Conservation (phyloP, 2,329 filamentous ascomycete genomes). For the Phyllosticta citriasiana region DNA sequence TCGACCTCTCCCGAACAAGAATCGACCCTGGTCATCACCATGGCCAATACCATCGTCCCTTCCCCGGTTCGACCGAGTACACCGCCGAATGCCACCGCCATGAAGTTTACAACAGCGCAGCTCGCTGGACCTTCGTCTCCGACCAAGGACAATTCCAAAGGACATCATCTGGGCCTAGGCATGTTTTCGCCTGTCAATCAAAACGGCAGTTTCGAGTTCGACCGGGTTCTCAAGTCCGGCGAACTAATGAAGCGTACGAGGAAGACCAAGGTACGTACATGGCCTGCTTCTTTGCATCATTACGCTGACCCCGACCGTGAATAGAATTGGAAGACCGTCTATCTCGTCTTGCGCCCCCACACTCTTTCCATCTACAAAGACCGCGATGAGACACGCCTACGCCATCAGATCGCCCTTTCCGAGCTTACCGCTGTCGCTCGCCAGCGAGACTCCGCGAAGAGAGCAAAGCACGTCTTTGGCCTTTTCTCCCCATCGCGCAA, state of each 20-base stretch:
- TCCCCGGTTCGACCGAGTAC: conserved; percentile 17
- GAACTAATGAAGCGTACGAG: conserved; percentile 80
- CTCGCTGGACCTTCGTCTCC: conserved; percentile 14
- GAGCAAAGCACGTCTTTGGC: conserved; percentile 78
- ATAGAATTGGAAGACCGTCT: conserved; percentile 86
- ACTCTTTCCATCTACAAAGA: conserved; percentile 89
- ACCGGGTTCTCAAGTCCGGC: conserved; percentile 83
- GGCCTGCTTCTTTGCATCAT: conserved; percentile 1
- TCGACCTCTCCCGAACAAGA: not conserved
- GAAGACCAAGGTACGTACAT: conserved; percentile 68
- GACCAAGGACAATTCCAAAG: conserved; percentile 13
- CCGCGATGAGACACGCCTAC: conserved; percentile 77
- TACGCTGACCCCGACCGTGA: conserved; percentile 13
- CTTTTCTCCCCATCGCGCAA: conserved; percentile 87
- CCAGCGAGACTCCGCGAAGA: conserved; percentile 81
- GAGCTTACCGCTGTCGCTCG: conserved; percentile 86
- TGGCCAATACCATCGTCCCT: conserved; percentile 19
- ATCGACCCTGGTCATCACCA: conserved; percentile 13
- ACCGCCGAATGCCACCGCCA: conserved; percentile 16
- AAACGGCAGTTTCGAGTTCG: conserved; percentile 92
- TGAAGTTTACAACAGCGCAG: conserved; percentile 19
- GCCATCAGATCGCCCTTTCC: conserved; percentile 76
- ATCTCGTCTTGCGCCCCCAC: conserved; percentile 82
- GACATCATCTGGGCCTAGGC: conserved; percentile 28
- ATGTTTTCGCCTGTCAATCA: conserved; percentile 80